Evolutionary conservation across 805 yeast genomes (phyloP).

Genomic region (Debaryomyces maramus): DNA sequence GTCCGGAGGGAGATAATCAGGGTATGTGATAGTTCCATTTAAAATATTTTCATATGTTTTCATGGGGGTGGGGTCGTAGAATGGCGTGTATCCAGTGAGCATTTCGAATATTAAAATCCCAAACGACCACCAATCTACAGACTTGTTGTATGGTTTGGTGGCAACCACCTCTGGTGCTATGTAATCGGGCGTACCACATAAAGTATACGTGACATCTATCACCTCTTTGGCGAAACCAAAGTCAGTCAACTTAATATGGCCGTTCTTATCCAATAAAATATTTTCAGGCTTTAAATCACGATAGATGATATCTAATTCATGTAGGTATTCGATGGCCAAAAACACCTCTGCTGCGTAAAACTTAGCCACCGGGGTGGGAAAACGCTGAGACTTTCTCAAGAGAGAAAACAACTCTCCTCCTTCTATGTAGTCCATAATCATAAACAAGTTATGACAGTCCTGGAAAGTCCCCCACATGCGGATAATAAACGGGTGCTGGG

Average conservation of each 20-base stretch:
- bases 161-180: constrained; percentile 68
- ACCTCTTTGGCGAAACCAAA: constrained; percentile 67
- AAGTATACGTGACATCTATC: constrained; percentile 57
- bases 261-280: constrained; percentile 56
- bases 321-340: constrained; percentile 58
- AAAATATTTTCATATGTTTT: constrained; percentile 61
- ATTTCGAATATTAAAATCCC: constrained; percentile 61
- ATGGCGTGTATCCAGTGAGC: constrained; percentile 63
- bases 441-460: constrained; percentile 54
- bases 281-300: constrained; percentile 65
- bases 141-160: constrained; percentile 60
- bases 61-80: constrained; percentile 63
- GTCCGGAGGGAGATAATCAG: constrained; percentile 55
- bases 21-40: constrained; percentile 53
- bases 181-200: constrained; percentile 66
- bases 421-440: constrained; percentile 67
- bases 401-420: constrained; percentile 62
- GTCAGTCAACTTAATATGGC: constrained; percentile 61
- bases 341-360: constrained; percentile 64
- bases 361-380: constrained; percentile 64
- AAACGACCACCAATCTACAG: constrained; percentile 67
- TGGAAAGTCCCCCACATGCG: constrained; percentile 71
- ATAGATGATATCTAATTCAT: constrained; percentile 58
- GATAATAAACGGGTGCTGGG: constrained; percentile 60
- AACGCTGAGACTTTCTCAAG: constrained; percentile 55